Conservation (phyloP, 2,329 filamentous ascomycete genomes). For the Proliferodiscus dingleyae region DNA sequence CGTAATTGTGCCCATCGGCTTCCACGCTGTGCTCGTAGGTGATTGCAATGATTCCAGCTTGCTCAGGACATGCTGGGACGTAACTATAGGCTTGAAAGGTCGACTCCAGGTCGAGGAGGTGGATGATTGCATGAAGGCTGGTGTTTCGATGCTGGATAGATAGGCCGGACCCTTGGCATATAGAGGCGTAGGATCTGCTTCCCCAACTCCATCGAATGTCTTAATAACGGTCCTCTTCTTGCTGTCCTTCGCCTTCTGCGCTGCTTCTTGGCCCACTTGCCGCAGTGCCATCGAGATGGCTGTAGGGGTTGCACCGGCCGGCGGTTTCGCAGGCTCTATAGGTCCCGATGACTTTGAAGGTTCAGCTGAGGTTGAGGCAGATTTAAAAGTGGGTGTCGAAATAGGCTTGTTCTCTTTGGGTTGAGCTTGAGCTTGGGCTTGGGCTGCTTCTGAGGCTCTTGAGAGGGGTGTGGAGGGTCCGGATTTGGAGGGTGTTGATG, state of each 20-base stretch:
- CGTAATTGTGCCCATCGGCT: constrained; percentile 22
- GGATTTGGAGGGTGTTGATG: constrained; percentile 14
- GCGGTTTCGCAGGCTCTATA: constrained; percentile 5
- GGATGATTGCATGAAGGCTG: constrained; percentile 25
- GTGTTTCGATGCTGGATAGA: constrained; percentile 8
- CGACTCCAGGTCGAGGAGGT: constrained; percentile 26
- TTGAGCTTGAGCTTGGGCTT: constrained; percentile 9
- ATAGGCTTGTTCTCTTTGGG: constrained; percentile 31
- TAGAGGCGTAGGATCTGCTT: constrained; percentile 17
- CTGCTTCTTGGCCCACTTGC: constrained; percentile 60
- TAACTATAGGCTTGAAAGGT: background rate
- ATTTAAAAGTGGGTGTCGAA: constrained; percentile 21
- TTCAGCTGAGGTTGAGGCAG: constrained; percentile 8
- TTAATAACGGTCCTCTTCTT: constrained; percentile 35
- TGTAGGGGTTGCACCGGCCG: constrained; percentile 19
- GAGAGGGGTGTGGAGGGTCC: constrained; percentile 28
- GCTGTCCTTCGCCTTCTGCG: constrained; percentile 57
- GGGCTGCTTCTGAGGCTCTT: constrained; percentile 24
- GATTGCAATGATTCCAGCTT: constrained; percentile 22
- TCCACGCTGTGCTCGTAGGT: constrained; percentile 29
- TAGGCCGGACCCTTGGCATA: constrained; percentile 3
- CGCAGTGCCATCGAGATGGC: constrained; percentile 41
- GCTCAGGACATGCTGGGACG: constrained; percentile 7
- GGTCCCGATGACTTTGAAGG: constrained; percentile 13
- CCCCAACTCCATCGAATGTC: constrained; percentile 18